Evolutionary conservation across 306 rosid species (phyloP), one percentile per base, ranked within the genome.

Genomic region (Casuarina equisetifolia): DNA sequence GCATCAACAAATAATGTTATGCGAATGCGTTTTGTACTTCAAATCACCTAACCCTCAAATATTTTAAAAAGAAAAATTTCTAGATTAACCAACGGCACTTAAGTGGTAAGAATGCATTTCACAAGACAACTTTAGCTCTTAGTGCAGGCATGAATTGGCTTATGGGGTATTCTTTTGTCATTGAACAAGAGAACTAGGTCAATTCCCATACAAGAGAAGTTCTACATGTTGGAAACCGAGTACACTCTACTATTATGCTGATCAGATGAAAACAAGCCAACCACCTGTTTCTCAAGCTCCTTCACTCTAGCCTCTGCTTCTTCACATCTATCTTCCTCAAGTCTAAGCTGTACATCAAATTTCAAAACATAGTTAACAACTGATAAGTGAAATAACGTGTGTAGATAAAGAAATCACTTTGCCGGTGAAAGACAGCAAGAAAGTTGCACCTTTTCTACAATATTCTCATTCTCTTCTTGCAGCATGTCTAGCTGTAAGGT

Each of bases 211-310:
- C 8, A 67, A 40, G 71, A 17, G 50, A 67, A 10, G 43, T 17
- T 67, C 71, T 67, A 44, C 74, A 42, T 9, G 11, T 69, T 52
- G 38, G 80, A 53, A 77, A 81, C 78, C 45, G 51, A 51, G 25
- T 5, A 13, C 19, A 43, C 17, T 57, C 6, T 42, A 58, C 38
- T 40, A 12, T 51, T 43, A 52, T 52, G 53, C 51, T 8, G 48
- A 40, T 58, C 45, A 69, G 73, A 74, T 59, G 62, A 50, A 84
- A 66, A 78, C 4, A 72, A 68, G 63, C 76, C 17, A 45, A 52
- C 80, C 79, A 94, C 98, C 98, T 94, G 98, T 80, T 94, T 94
- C 87, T 90, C 90, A 80, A 94, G 96, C 90, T 89, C 98, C 92
- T 78, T 89, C 46, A 92, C 90, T 81, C 98, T 92, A 73, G 90